Conservation (phyloP, 805 yeast species). For the Metschnikowia vanudenii region DNA sequence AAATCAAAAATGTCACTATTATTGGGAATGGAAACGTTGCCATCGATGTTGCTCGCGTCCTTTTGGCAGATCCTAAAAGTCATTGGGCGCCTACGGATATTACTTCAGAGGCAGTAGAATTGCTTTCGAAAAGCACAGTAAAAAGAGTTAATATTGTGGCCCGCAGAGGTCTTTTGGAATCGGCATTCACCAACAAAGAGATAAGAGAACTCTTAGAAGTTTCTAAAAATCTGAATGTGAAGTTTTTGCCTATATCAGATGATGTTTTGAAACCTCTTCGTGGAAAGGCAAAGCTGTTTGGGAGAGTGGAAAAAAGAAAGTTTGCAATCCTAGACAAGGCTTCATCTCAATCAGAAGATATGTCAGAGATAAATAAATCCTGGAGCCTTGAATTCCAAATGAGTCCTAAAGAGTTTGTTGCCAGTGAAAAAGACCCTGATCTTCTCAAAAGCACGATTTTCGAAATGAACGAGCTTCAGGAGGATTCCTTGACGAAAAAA, state of each 20-base stretch:
- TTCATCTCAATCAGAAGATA: slow-evolving; percentile 3
- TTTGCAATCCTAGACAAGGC: slow-evolving; percentile 61
- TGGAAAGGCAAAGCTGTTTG: slow-evolving; percentile 32
- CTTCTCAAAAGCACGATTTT: slow-evolving; percentile 49
- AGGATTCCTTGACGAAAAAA: slow-evolving; percentile 32
- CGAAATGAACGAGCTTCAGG: slow-evolving; percentile 44
- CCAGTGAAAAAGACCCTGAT: slow-evolving; percentile 32
- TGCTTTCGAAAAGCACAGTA: slow-evolving; percentile 54
- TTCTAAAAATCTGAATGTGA: slow-evolving; percentile 45
- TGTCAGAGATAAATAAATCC: slow-evolving; percentile 16
- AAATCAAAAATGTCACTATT: slow-evolving; percentile 65
- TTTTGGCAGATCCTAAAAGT: slow-evolving; percentile 54
- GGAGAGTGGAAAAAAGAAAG: slow-evolving; percentile 62
- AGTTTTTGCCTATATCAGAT: slow-evolving; percentile 40
- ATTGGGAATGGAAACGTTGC: slow-evolving; percentile 99
- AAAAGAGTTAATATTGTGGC: slow-evolving; percentile 71
- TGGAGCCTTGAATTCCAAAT: slow-evolving; percentile 75
- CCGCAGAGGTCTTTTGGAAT: slow-evolving; percentile 79
- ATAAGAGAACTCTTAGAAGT: slow-evolving; percentile 78
- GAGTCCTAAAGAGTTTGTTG: slow-evolving; percentile 57
- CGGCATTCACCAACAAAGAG: slow-evolving; percentile 92
- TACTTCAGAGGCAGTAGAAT: slow-evolving; percentile 53
- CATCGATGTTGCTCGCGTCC: slow-evolving; percentile 79
- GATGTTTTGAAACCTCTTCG: slow-evolving; percentile 28
- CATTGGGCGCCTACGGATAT: slow-evolving; percentile 76